A percentile compares a stretch with the other conserved stretches of the same genome.
phyloP scores from a whole-genome alignment of 1,284 basidiomycete genomes.

The Ustilago shanxiensis region DNA sequence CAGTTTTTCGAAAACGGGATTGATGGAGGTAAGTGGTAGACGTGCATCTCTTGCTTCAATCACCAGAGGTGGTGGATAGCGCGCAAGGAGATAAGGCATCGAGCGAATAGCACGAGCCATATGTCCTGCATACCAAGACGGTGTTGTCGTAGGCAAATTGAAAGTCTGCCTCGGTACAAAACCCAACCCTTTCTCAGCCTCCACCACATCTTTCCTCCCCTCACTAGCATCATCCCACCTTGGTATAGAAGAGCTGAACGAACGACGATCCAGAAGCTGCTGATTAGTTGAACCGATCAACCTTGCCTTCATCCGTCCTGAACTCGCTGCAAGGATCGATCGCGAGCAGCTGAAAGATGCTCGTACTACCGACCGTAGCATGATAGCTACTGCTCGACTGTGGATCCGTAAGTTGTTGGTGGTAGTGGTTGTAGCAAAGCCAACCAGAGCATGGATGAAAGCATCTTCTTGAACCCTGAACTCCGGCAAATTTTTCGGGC shows the following conservation, averaged over 20 bases:
- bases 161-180: constrained; percentile 69
- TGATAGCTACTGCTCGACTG: background rate
- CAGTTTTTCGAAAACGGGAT: constrained; percentile 75
- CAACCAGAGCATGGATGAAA: background rate
- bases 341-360: background rate
- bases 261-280: background rate
- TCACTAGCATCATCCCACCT: too few relatives aligned
- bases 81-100: constrained; percentile 74
- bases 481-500: constrained; percentile 29
- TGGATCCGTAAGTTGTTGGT: background rate
- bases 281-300: background rate
- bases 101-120: constrained; percentile 75
- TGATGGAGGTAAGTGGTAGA: constrained; percentile 92
- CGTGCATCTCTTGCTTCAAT: constrained; percentile 94
- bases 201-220: too few relatives aligned
- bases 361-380: constrained; percentile 6
- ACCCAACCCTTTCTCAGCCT: too few relatives aligned
- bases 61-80: constrained; percentile 83
- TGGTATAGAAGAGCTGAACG: background rate
- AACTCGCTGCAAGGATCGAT: background rate
- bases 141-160: constrained; percentile 73
- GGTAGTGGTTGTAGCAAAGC: background rate
- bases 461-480: constrained; percentile 25
- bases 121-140: constrained; percentile 97
- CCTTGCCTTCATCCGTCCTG: background rate